A percentile compares a stretch with the other conserved stretches of the same genome.
Conservation (phyloP, 306 rosid genomes). For the Oxytropis ochrocephala region DNA sequence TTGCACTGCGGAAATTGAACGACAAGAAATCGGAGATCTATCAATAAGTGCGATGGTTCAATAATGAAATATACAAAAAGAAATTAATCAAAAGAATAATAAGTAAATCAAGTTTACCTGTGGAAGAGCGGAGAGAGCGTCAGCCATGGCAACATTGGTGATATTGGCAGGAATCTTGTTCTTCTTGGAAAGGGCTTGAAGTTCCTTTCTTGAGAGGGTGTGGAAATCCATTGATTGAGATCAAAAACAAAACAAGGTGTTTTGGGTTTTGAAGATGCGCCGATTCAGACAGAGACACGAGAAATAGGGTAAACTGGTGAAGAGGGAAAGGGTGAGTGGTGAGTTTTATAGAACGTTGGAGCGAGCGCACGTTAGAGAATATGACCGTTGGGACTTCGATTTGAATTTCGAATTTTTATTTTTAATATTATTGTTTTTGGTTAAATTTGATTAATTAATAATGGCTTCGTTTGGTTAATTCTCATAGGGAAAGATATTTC, state of each 20-base stretch:
- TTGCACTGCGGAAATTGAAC: too few species aligned
- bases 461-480: not conserved
- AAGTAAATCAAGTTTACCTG: conserved; percentile 15
- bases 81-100: too few species aligned
- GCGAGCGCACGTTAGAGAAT: conserved; percentile 30
- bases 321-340: not conserved
- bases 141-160: conserved; percentile 86
- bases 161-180: conserved; percentile 84
- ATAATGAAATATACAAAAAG: too few species aligned
- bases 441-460: not conserved
- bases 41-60: too few species aligned
- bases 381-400: conserved; percentile 51
- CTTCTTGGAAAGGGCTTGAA: conserved; percentile 83
- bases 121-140: conserved; percentile 58
- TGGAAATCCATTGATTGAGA: conserved; percentile 62
- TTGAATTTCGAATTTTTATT: conserved; percentile 25
- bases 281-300: not conserved
- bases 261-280: conserved; percentile 11
- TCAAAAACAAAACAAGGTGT: conserved; percentile 49
- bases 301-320: not conserved
- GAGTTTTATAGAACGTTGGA: conserved; percentile 7
- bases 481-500: not conserved
- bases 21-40: too few species aligned
- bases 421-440: not conserved
- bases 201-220: conserved; percentile 69